phyloP scores from a whole-genome alignment of 2,329 filamentous ascomycete species.

The Ciborinia camelliae region DNA sequence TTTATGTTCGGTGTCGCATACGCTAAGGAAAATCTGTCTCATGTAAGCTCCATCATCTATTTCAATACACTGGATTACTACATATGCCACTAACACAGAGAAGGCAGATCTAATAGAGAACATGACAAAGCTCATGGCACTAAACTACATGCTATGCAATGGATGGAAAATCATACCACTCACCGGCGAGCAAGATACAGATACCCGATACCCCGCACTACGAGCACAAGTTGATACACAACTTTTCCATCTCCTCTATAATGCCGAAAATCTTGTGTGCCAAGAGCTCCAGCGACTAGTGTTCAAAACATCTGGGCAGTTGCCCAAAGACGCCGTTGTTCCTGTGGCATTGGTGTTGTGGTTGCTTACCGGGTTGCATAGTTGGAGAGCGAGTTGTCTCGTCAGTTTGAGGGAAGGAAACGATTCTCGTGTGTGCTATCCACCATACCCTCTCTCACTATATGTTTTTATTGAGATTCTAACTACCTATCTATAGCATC shows the following conservation, averaged over 20 bases:
- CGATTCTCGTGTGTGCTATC: constrained; percentile 22
- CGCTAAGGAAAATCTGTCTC: constrained; percentile 28
- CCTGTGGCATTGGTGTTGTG: constrained; percentile 32
- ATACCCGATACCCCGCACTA: constrained; percentile 9
- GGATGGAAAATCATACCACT: constrained; percentile 22
- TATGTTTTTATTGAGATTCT: not conserved
- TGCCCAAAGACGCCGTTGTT: constrained; percentile 29
- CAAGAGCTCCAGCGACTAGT: constrained; percentile 30
- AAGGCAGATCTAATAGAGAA: constrained; percentile 17
- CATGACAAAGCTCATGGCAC: constrained; percentile 14
- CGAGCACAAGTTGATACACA: constrained; percentile 32
- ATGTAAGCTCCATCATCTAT: constrained; percentile 15
- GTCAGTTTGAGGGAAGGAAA: constrained; percentile 23
- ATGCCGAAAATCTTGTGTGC: constrained; percentile 28
- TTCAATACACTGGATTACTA: not conserved
- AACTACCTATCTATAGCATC: not conserved
- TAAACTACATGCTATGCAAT: constrained; percentile 29
- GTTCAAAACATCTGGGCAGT: constrained; percentile 29
- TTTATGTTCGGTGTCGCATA: constrained; percentile 31
- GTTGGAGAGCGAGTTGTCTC: constrained; percentile 27
- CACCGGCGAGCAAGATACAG: not conserved
- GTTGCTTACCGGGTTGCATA: constrained; percentile 29
- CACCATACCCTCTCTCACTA: not conserved
- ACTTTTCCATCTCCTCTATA: constrained; percentile 29
- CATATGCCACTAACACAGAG: not conserved